Conservation (phyloP, 2,329 filamentous ascomycete species). For the Botryosphaeria agaves region DNA sequence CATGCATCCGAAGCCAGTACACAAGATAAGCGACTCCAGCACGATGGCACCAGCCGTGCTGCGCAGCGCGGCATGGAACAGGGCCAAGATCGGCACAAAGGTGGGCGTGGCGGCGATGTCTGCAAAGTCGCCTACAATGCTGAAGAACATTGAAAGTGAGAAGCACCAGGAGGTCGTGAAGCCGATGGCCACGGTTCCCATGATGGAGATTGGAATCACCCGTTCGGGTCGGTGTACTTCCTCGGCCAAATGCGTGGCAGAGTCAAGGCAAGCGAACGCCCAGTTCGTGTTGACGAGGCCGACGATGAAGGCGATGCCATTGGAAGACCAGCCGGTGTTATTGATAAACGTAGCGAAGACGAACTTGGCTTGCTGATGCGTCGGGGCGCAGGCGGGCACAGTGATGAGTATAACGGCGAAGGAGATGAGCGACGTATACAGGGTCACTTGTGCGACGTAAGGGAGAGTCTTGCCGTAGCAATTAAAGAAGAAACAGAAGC, state of each 20-base stretch:
- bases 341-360: constrained; percentile 36
- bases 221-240: constrained; percentile 29
- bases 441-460: constrained; percentile 22
- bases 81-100: constrained; percentile 28
- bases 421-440: constrained; percentile 29
- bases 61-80: constrained; percentile 26
- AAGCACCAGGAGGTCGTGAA: constrained; percentile 32
- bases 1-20: constrained; percentile 29
- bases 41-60: constrained; percentile 28
- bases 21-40: constrained; percentile 27
- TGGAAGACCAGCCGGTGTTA: constrained; percentile 28
- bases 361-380: constrained; percentile 27
- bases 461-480: constrained; percentile 17
- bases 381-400: constrained; percentile 25
- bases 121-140: constrained; percentile 26
- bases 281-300: constrained; percentile 34
- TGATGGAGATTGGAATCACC: constrained; percentile 32
- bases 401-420: constrained; percentile 31
- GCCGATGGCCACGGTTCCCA: constrained; percentile 30
- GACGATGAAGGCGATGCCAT: constrained; percentile 33
- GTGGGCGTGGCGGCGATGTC: constrained; percentile 22
- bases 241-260: constrained; percentile 32
- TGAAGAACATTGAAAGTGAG: constrained; percentile 32
- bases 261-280: constrained; percentile 32
- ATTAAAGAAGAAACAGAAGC: constrained; percentile 26